Evolutionary conservation across 345 rosid species (phyloP).

Genomic region (Brassica carinata): DNA sequence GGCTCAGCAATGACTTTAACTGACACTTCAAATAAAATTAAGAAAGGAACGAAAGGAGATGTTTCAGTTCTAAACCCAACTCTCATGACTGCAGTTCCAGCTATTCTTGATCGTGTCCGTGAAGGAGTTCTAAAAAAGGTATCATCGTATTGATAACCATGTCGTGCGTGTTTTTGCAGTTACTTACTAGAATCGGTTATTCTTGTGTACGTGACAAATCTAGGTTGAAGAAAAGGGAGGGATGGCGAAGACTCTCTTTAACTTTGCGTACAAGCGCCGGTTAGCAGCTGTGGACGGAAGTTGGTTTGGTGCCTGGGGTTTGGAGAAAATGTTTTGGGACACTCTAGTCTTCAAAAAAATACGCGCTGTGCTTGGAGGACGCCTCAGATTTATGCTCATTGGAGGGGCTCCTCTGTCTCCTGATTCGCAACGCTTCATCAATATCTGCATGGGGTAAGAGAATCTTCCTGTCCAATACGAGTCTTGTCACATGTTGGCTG

Average conservation of each 20-base stretch:
- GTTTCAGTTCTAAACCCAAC: conserved; percentile 77
- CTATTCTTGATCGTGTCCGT: conserved; percentile 80
- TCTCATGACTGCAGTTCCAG: conserved; percentile 87
- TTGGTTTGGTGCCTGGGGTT: conserved; percentile 93
- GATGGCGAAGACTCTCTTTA: conserved; percentile 61
- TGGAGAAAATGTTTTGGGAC: conserved; percentile 79
- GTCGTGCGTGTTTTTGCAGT: background rate
- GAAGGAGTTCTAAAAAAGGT: conserved; percentile 90
- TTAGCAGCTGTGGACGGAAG: conserved; percentile 80
- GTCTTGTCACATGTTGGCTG: background rate
- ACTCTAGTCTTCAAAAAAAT: conserved; percentile 59
- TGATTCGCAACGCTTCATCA: conserved; percentile 83
- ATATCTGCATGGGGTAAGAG: conserved; percentile 88
- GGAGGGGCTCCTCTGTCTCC: conserved; percentile 96
- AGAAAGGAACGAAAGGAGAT: conserved; percentile 93
- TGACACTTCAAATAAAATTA: conserved; percentile 78
- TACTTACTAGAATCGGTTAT: background rate
- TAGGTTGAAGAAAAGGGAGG: conserved; percentile 90
- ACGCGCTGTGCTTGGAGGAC: conserved; percentile 78
- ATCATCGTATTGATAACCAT: background rate
- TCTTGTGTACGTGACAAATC: conserved; percentile 5
- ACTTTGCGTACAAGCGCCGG: conserved; percentile 68
- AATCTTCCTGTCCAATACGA: conserved; percentile 2
- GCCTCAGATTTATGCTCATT: conserved; percentile 66
- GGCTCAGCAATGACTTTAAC: conserved; percentile 84